Evolutionary conservation across 768 basidiomycete genomes (phyloP).

Genomic region (Naganishia vishniacii): DNA sequence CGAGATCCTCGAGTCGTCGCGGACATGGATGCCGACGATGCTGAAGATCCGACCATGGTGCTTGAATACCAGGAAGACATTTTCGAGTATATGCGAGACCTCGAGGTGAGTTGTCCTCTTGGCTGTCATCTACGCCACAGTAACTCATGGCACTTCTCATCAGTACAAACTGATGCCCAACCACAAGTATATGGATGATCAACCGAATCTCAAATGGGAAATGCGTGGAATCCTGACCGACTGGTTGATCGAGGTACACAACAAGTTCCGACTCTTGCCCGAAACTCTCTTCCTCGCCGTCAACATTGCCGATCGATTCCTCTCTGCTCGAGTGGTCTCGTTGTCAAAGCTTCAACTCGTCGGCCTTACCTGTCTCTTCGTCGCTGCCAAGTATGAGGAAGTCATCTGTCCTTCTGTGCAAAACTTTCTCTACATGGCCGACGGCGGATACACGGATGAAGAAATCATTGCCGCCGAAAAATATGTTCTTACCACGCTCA

Average conservation of each 20-base stretch:
- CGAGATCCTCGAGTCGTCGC: constrained; percentile 66
- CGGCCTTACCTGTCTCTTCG: constrained; percentile 77
- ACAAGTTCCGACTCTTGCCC: constrained; percentile 73
- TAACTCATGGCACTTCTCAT: background rate
- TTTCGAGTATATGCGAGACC: constrained; percentile 77
- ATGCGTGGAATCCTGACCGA: constrained; percentile 85
- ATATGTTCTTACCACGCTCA: constrained; percentile 76
- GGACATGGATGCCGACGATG: constrained; percentile 85
- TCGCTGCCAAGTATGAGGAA: constrained; percentile 89
- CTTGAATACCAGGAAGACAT: constrained; percentile 93
- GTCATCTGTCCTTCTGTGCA: constrained; percentile 76
- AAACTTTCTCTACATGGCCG: constrained; percentile 74
- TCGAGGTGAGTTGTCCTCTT: constrained; percentile 64
- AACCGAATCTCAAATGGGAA: constrained; percentile 78
- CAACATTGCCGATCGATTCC: constrained; percentile 72
- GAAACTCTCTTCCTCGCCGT: constrained; percentile 86
- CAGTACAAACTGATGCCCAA: constrained; percentile 75
- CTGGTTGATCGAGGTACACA: constrained; percentile 89
- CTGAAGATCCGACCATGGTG: constrained; percentile 92
- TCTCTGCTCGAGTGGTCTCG: constrained; percentile 65
- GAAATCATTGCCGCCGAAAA: constrained; percentile 85
- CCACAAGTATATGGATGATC: constrained; percentile 72
- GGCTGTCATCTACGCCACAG: background rate
- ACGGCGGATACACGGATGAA: constrained; percentile 66
- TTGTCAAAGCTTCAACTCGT: constrained; percentile 83